Conservation (phyloP, 352 stramenopile species). For the Globisporangium yorkense region DNA sequence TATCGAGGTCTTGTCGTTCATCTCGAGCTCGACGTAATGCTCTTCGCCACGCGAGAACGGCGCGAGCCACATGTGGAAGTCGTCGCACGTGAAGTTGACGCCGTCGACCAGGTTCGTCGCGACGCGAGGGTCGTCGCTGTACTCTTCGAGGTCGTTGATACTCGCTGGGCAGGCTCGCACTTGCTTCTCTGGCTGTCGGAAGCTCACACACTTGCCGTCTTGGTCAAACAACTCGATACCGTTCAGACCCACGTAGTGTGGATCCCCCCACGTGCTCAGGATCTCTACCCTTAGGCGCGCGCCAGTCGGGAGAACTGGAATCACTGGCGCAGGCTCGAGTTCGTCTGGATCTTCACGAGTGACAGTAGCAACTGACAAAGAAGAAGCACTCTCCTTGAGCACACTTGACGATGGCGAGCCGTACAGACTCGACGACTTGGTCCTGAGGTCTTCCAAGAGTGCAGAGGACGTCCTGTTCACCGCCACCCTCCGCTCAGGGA, state of each 20-base stretch:
- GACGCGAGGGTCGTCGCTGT: constrained; percentile 68
- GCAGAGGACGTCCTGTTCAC: constrained; percentile 8
- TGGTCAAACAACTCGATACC: constrained; percentile 87
- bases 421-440: constrained; percentile 2
- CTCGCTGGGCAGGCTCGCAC: constrained; percentile 61
- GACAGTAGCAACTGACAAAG: not conserved
- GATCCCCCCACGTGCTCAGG: constrained; percentile 85
- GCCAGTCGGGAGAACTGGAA: constrained; percentile 63
- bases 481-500: not conserved
- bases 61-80: constrained; percentile 90
- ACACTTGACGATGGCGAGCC: not conserved
- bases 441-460: constrained; percentile 8
- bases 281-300: constrained; percentile 69
- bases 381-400: not conserved
- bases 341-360: not conserved
- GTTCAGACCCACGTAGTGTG: constrained; percentile 87
- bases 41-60: constrained; percentile 53
- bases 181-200: constrained; percentile 42
- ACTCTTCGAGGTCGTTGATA: constrained; percentile 89
- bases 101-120: constrained; percentile 78
- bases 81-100: constrained; percentile 85
- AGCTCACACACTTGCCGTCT: constrained; percentile 40
- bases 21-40: constrained; percentile 54
- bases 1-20: constrained; percentile 32
- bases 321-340: constrained; percentile 5